phyloP scores from a whole-genome alignment of 2,329 filamentous ascomycete species.

The Fusarium heterosporum region DNA sequence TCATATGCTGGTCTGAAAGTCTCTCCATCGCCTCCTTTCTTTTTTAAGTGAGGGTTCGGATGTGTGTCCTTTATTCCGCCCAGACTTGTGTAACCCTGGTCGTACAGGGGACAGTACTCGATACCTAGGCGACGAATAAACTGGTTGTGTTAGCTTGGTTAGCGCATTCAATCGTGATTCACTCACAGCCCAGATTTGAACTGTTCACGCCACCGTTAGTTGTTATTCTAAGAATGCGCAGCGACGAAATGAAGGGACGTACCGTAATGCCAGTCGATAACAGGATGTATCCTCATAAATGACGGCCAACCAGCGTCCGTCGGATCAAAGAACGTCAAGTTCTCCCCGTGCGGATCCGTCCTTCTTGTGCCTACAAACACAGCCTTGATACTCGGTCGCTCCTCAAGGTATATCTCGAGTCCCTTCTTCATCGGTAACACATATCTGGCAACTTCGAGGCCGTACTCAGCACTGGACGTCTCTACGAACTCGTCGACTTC shows the following conservation, averaged over 20 bases:
- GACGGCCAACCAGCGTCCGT: slow-evolving; percentile 91
- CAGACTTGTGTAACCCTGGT: slow-evolving; percentile 89
- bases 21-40: slow-evolving; percentile 31
- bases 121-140: slow-evolving; percentile 84
- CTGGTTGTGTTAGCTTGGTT: slow-evolving; percentile 55
- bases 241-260: background rate
- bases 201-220: slow-evolving; percentile 10
- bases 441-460: slow-evolving; percentile 80
- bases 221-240: background rate
- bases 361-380: slow-evolving; percentile 74
- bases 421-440: slow-evolving; percentile 83
- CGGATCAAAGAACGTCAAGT: slow-evolving; percentile 82
- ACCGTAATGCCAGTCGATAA: slow-evolving; percentile 91
- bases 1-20: slow-evolving; percentile 80
- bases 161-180: background rate
- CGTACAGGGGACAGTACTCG: slow-evolving; percentile 88
- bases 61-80: slow-evolving; percentile 90
- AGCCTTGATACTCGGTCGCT: slow-evolving; percentile 73
- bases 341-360: slow-evolving; percentile 90
- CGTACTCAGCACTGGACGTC: slow-evolving; percentile 73
- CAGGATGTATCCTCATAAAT: slow-evolving; percentile 93
- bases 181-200: slow-evolving; percentile 91
- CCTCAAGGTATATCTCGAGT: slow-evolving; percentile 79
- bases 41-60: slow-evolving; percentile 75
- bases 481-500: slow-evolving; percentile 89